Conservation (phyloP, 2,329 filamentous ascomycete genomes). For the Venturia asperata region DNA sequence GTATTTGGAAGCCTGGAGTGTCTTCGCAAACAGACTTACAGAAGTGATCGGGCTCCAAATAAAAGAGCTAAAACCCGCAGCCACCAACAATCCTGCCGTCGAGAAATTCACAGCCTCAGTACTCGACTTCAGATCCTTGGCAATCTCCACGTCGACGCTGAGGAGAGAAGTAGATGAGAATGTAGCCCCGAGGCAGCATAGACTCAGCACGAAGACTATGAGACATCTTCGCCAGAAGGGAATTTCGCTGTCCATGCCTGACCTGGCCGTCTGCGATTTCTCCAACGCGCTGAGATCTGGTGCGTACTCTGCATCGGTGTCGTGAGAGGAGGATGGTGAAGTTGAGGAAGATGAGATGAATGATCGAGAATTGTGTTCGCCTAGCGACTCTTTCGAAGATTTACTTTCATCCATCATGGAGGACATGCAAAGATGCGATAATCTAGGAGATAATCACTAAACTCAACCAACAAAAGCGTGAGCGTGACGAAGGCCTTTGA, state of each 20-base stretch:
- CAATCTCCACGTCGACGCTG: background rate
- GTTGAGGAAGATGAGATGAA: background rate
- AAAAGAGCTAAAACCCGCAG: background rate
- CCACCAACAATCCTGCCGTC: background rate
- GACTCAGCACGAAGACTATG: background rate
- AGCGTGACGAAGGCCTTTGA: too few species aligned
- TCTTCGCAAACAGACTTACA: background rate
- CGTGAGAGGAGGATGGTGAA: background rate
- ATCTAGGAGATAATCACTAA: too few species aligned
- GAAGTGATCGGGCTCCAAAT: constrained; percentile 4
- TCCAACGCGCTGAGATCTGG: background rate
- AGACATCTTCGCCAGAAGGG: background rate
- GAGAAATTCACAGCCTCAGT: constrained; percentile 2
- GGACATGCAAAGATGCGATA: background rate
- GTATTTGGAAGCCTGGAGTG: too few species aligned
- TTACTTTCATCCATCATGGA: background rate
- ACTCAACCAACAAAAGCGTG: too few species aligned
- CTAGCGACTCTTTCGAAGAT: background rate
- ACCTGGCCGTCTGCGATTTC: background rate
- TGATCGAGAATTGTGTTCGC: background rate
- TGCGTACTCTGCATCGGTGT: background rate
- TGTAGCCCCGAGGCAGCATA: background rate
- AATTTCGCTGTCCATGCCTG: background rate
- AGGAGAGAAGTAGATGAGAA: constrained; percentile 5
- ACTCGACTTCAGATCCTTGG: background rate